Evolutionary conservation across 768 basidiomycete species (phyloP), one percentile per base, ranked within the genome.

Genomic region (Hydnomerulius pinastri): DNA sequence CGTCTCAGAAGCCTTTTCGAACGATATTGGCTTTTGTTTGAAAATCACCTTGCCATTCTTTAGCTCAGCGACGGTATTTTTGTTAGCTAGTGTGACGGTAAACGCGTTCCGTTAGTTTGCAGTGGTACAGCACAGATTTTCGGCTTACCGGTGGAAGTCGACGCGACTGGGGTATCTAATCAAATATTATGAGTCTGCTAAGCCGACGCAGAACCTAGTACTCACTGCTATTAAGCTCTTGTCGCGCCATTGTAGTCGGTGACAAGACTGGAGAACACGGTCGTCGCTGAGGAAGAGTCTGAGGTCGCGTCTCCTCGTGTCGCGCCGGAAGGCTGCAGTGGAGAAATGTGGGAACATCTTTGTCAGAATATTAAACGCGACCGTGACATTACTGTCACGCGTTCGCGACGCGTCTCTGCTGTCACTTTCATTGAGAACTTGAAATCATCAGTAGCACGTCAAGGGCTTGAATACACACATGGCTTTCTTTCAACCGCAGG

Each of bases 1-100:
- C 13, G 90, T 90, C 63, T 91, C 88, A 6, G 86, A 87, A 58
- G 83, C 76, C 65, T 90, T 90, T 70, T 91, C 87, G 42, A 89
- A 80, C 0, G 86, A 81, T 28, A 85, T 60, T 13, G 77, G 70
- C 67, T 89, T 92, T 74, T 92, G 90, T 67, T 79, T 87, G 62
- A 91, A 83, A 10, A 81, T 55, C 3, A 87, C 78, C 65, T 85
- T 92, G 18, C 87, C 89, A 64, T 87, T 89, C 74, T 80, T 89
- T 12, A 91, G 62, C 53, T 90, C 88, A 4, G 77, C 80, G 13
- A 85, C 67, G 6, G 71, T 56, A 1, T 68, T 47, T 61, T 74
- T 81, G 42, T 70, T 70, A 33, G 60, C 65, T 63, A 71, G 70
- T 32, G 67, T 73, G 58, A 56, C 30, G 40, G 46, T 46, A 48